phyloP scores from a whole-genome alignment of 2,329 filamentous ascomycete genomes.

The Aureobasidium namibiae region DNA sequence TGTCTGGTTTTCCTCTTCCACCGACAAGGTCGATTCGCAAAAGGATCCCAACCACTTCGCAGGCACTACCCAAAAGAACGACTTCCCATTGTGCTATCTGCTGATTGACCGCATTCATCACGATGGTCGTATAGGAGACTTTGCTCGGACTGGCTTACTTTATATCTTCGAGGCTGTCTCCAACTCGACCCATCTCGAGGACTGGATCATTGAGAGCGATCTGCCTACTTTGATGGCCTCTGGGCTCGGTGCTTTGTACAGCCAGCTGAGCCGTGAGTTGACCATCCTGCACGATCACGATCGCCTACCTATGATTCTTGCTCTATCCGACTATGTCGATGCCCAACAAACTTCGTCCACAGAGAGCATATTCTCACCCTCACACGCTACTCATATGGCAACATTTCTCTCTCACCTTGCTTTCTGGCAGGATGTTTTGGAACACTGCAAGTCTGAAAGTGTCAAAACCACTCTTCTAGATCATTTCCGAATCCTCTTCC shows the following conservation, averaged over 20 bases:
- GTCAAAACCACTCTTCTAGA: conserved; percentile 90
- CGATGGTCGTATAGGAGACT: conserved; percentile 89
- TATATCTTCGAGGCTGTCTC: conserved; percentile 95
- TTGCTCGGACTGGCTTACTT: conserved; percentile 84
- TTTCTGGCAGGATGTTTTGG: conserved; percentile 97
- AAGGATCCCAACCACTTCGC: conserved; percentile 62
- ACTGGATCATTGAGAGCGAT: conserved; percentile 96
- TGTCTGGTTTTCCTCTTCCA: conserved; percentile 66
- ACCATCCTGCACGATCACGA: conserved; percentile 70
- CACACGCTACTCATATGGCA: conserved; percentile 78
- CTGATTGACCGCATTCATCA: conserved; percentile 95
- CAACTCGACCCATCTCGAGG: conserved; percentile 71
- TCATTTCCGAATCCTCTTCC: conserved; percentile 93
- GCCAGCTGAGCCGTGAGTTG: conserved; percentile 64
- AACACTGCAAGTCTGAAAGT: conserved; percentile 86
- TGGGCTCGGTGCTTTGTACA: conserved; percentile 72
- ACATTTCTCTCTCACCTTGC: conserved; percentile 91
- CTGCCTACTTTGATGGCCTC: conserved; percentile 96
- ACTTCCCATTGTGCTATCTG: conserved; percentile 93
- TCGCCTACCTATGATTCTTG: conserved; percentile 72
- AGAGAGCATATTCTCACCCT: conserved; percentile 62
- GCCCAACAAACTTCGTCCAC: conserved; percentile 62
- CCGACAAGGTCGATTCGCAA: conserved; percentile 29
- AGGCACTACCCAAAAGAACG: conserved; percentile 74
- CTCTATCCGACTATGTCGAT: conserved; percentile 80